Percentiles rank a stretch among this genome's conserved stretches.
These are phyloP conservation scores for Bremia lactucae DNA, from an alignment of 352 stramenopile species.

Conservation along the genomic window DNA sequence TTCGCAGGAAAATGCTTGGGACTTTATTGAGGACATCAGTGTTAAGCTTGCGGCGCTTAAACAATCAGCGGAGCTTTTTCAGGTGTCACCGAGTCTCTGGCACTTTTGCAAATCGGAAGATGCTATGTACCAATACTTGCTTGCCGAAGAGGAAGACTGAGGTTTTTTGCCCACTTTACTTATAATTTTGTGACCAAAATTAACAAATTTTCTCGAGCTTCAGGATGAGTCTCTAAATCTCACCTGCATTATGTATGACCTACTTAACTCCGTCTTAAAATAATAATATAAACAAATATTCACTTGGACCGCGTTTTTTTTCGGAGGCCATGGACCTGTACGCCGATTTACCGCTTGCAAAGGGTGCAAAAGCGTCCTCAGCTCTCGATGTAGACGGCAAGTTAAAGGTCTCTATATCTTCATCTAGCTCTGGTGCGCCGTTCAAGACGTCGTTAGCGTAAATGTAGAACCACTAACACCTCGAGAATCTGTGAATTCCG, in stretches of 20 bases:
- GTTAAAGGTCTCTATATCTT: slow-evolving; percentile 24
- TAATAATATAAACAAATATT: not conserved
- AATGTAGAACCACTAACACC: slow-evolving; percentile 2
- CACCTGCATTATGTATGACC: too few species aligned
- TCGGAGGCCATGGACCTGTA: slow-evolving; percentile 66
- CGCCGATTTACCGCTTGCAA: slow-evolving; percentile 57
- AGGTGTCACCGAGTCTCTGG: slow-evolving; percentile 57
- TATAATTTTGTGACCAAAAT: too few species aligned
- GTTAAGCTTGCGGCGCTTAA: slow-evolving; percentile 55
- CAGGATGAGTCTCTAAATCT: too few species aligned
- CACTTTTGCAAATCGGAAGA: slow-evolving; percentile 81
- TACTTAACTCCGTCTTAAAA: not conserved
- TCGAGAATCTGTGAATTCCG: slow-evolving; percentile 3
- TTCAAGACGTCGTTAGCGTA: not conserved
- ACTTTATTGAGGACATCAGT: slow-evolving; percentile 72
- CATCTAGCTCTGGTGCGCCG: slow-evolving; percentile 20
- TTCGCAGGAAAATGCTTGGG: slow-evolving; percentile 63
- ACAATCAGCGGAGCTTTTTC: slow-evolving; percentile 56
- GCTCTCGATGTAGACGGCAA: slow-evolving; percentile 42
- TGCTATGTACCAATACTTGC: slow-evolving; percentile 64
- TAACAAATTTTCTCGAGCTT: too few species aligned
- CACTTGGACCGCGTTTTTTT: slow-evolving; percentile 1
- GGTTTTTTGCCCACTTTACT: too few species aligned
- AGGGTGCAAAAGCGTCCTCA: slow-evolving; percentile 37
- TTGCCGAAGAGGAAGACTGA: slow-evolving; percentile 56